Base-by-base conservation (phyloP, 805 yeast species). In the Komagataella mondaviorum region DNA sequence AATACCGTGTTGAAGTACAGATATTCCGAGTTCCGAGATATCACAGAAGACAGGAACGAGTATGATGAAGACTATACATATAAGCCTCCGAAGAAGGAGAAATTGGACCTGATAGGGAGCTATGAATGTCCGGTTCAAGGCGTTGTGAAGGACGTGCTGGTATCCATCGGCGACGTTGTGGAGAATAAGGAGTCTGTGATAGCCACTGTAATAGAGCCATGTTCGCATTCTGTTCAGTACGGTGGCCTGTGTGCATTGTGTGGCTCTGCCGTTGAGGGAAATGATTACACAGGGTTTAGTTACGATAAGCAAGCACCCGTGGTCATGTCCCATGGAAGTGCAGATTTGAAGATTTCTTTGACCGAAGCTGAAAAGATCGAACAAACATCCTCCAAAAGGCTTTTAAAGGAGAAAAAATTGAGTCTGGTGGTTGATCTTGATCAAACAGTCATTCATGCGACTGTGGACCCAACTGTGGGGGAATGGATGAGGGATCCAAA, bases 401-500 rank as follows among this genome's bases (percentile, higher is more conserved):
- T 93, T 48, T 66, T 81, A 5, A 63, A 71, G 14, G 85, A 80
- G 51, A 71, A 75, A 53, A 88, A 87, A 63, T 71, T 93, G 55
- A 89, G 93, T 30, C 72, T 93, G 52, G 98, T 93, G 24, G 99
- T 93, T 4, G 99, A 93, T 71, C 73, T 93, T 55, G 99, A 93
- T 69, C 99, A 93, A 65, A 93, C 99, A 0, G 95, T 93, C 4
- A 91, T 93, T 36, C 99, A 93, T 62, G 96, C 97, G 46, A 91
- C 97, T 4, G 97, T 91, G 16, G 99, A 93, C 63, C 97, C 97
- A 0, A 89, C 96, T 0, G 95, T 93, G 30, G 93, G 93, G 0
- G 96, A 88, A 61, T 93, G 99, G 99, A 89, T 86, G 75, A 74
- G 75, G 49, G 97, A 93, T 60, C 83, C 88, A 3, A 65, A 72